phyloP scores from a whole-genome alignment of 2,329 filamentous ascomycete species.

The Ceratocystis harringtonii region DNA sequence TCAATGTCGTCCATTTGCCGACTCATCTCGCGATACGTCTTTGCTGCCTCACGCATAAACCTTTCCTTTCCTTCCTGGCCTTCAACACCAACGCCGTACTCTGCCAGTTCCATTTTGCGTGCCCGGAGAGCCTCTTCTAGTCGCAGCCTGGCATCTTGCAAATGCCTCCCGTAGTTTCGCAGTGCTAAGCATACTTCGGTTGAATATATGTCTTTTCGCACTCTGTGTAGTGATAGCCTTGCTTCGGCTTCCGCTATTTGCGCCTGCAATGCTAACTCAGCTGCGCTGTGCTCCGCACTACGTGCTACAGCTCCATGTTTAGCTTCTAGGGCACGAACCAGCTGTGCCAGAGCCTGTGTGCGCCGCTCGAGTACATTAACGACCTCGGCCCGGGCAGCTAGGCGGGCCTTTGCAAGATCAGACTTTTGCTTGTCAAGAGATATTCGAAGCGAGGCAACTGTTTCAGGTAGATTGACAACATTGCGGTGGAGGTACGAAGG shows the following conservation, averaged over 20 bases:
- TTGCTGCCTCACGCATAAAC: slow-evolving; percentile 39
- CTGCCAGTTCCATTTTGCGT: slow-evolving; percentile 30
- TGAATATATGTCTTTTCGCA: slow-evolving; percentile 31
- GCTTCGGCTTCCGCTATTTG: slow-evolving; percentile 29
- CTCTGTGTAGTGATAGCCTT: slow-evolving; percentile 24
- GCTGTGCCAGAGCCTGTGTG: slow-evolving; percentile 27
- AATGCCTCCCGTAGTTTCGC: slow-evolving; percentile 33
- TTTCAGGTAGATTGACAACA: slow-evolving; percentile 34
- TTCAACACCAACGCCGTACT: slow-evolving; percentile 34
- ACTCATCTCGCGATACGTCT: slow-evolving; percentile 36
- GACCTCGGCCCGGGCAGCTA: slow-evolving; percentile 23
- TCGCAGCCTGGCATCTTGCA: slow-evolving; percentile 34
- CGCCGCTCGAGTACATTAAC: slow-evolving; percentile 25
- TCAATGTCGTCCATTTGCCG: slow-evolving; percentile 35
- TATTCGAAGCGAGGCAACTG: slow-evolving; percentile 27
- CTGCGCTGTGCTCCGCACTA: slow-evolving; percentile 36
- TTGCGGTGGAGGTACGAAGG: slow-evolving; percentile 43
- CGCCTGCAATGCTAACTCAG: slow-evolving; percentile 31
- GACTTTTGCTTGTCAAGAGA: slow-evolving; percentile 23
- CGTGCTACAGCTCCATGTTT: slow-evolving; percentile 40
- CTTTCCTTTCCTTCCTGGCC: slow-evolving; percentile 30
- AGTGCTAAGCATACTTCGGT: slow-evolving; percentile 31
- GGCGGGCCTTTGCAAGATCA: slow-evolving; percentile 27
- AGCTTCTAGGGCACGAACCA: slow-evolving; percentile 37
- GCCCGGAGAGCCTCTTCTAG: slow-evolving; percentile 30